phyloP scores from a whole-genome alignment of 176 grass and related monocot genomes.

The Juncus effusus region DNA sequence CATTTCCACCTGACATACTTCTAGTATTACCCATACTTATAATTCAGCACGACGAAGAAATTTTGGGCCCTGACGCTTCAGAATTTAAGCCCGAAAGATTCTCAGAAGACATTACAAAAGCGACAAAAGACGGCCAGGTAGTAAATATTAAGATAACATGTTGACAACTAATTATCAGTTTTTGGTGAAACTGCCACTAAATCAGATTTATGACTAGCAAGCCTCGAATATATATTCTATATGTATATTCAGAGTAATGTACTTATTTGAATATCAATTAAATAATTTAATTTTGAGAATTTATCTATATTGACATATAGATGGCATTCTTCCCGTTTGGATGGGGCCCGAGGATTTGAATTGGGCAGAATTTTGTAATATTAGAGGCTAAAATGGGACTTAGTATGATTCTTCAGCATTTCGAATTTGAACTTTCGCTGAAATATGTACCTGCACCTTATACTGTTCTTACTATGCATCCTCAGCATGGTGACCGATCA shows the following conservation, averaged over 20 bases:
- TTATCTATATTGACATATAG: background rate
- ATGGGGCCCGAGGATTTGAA: slow-evolving; percentile 33
- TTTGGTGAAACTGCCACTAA: too few species aligned
- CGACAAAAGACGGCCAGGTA: slow-evolving; percentile 19
- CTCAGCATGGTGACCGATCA: slow-evolving; percentile 60
- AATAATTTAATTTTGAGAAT: too few species aligned
- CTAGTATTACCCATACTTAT: slow-evolving; percentile 24
- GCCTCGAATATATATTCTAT: too few species aligned
- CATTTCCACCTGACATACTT: slow-evolving; percentile 41
- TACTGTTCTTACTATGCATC: slow-evolving; percentile 43
- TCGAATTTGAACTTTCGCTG: slow-evolving; percentile 30
- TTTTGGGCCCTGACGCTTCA: slow-evolving; percentile 37
- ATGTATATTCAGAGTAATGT: too few species aligned
- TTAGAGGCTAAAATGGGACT: slow-evolving; percentile 24
- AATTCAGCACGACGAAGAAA: slow-evolving; percentile 33
- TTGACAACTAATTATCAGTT: too few species aligned
- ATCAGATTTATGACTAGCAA: too few species aligned
- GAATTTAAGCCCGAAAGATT: slow-evolving; percentile 47
- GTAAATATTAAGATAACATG: too few species aligned
- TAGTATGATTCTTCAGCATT: slow-evolving; percentile 47
- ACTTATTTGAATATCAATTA: too few species aligned
- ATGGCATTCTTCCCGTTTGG: slow-evolving; percentile 41
- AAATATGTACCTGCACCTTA: slow-evolving; percentile 36
- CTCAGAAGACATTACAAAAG: slow-evolving; percentile 27
- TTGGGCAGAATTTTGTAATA: slow-evolving; percentile 42